Evolutionary conservation across 345 rosid genomes (phyloP).

Genomic region (Populus alba): DNA sequence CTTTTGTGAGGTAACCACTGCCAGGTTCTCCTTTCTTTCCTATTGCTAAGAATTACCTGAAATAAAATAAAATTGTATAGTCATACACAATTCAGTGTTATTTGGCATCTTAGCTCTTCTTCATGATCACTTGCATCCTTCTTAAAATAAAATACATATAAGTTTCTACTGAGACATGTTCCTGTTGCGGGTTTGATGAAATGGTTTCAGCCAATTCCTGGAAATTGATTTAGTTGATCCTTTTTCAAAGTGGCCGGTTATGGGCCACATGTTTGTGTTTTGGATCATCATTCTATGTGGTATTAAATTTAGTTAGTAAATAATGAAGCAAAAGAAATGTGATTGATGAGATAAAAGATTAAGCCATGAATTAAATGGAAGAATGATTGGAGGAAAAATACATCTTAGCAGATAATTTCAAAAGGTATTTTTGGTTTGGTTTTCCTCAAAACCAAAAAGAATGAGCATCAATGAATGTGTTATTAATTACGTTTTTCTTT

Average conservation of each 20-base stretch:
- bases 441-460: neutral
- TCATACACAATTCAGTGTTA: neutral
- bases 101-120: neutral
- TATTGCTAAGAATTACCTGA: slow-evolving; percentile 10
- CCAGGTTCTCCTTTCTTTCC: slow-evolving; percentile 1
- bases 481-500: neutral
- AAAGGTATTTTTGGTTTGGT: neutral
- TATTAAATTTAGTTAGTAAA: neutral
- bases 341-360: neutral
- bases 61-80: neutral
- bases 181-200: neutral
- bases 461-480: neutral
- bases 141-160: neutral
- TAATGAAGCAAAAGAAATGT: neutral
- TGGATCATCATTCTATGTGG: neutral
- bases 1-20: slow-evolving; percentile 33
- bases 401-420: neutral
- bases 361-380: neutral
- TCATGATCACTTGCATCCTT: neutral
- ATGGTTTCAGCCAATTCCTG: neutral
- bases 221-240: neutral
- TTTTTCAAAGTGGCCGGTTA: neutral
- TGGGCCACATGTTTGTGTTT: neutral
- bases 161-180: neutral
- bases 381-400: neutral